A percentile compares a stretch with the other conserved stretches of the same genome.
Conservation (phyloP, 2,329 filamentous ascomycete species). For the Microsporum audouinii region DNA sequence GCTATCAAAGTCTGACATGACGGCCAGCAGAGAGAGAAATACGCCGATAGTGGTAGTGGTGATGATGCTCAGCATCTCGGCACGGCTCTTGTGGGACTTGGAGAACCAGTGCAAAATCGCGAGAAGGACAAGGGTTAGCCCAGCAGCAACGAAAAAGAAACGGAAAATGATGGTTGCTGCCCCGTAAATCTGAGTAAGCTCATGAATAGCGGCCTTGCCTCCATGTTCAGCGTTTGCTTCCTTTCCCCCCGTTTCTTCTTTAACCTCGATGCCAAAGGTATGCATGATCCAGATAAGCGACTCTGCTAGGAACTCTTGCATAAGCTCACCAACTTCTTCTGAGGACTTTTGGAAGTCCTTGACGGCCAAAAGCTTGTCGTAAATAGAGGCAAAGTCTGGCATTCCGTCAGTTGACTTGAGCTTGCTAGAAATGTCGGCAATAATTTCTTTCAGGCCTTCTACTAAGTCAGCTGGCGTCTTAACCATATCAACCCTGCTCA, state of each 20-base stretch:
- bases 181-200: neutral
- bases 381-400: conserved; percentile 11
- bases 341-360: neutral
- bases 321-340: neutral
- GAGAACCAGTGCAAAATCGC: conserved; percentile 20
- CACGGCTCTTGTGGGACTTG: conserved; percentile 15
- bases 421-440: neutral
- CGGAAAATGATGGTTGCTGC: conserved; percentile 15
- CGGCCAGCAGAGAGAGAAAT: conserved; percentile 8
- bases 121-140: conserved; percentile 27
- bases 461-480: neutral
- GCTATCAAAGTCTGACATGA: conserved; percentile 4
- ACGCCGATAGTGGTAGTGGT: conserved; percentile 8
- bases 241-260: neutral
- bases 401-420: conserved; percentile 3
- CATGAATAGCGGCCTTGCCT: neutral
- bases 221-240: neutral
- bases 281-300: conserved; percentile 9
- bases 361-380: conserved; percentile 1
- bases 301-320: conserved; percentile 5
- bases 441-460: conserved; percentile 5
- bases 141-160: conserved; percentile 31
- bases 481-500: neutral
- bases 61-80: conserved; percentile 14
- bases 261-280: conserved; percentile 11